Evolutionary conservation across 495 filamentous ascomycete species (phyloP).

Genomic region (Penicillium steckii): DNA sequence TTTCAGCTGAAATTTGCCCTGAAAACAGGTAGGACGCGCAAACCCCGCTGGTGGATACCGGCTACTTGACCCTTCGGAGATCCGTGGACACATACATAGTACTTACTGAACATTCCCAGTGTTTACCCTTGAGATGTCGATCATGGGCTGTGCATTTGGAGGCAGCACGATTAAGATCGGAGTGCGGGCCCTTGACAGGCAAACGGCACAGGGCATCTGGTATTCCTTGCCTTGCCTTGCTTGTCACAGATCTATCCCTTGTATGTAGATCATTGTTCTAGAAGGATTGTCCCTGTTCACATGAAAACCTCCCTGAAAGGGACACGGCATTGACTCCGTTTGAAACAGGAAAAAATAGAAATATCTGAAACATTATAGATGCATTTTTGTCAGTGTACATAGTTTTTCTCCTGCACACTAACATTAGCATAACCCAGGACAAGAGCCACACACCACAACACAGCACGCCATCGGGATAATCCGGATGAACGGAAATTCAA

Average conservation of each 20-base stretch:
- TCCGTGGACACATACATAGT: not conserved
- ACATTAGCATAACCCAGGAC: not conserved
- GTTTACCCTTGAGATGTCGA: not conserved
- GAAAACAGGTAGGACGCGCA: not conserved
- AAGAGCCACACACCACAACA: not conserved
- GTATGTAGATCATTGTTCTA: slow-evolving; percentile 1
- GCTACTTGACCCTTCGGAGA: not conserved
- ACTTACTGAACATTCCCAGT: not conserved
- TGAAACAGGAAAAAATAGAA: not conserved
- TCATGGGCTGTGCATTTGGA: slow-evolving; percentile 1
- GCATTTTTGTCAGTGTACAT: not conserved
- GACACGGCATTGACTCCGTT: too few relatives aligned
- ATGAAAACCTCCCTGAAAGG: not conserved
- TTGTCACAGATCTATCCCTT: not conserved
- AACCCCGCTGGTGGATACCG: not conserved
- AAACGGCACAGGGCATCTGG: slow-evolving; percentile 2
- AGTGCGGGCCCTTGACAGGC: not conserved
- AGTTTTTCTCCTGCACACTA: not conserved
- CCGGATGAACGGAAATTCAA: not conserved
- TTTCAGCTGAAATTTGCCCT: not conserved
- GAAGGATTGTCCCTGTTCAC: not conserved
- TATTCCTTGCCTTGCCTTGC: slow-evolving; percentile 1
- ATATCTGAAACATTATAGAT: not conserved
- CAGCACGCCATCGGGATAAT: not conserved
- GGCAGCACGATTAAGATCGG: not conserved